Conservation (phyloP, 148 eudicot genomes). For the Hydrangea macrophylla region DNA sequence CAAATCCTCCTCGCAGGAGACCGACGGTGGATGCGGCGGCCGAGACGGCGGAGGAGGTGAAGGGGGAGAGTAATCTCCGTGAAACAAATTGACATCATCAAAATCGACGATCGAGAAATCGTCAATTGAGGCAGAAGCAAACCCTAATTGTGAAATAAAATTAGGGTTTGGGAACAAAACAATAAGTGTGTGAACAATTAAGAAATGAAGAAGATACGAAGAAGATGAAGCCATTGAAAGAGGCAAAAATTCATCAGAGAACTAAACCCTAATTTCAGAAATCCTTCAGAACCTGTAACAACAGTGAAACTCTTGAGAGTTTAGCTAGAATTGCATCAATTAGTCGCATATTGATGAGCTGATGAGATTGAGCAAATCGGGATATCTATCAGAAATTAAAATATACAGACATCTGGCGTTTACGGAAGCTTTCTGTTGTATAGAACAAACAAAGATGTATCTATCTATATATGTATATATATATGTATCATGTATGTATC, state of each 20-base stretch:
- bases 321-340: slow-evolving; percentile 1
- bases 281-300: slow-evolving; percentile 12
- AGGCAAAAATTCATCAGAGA: slow-evolving; percentile 13
- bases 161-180: slow-evolving; percentile 7
- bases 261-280: not conserved
- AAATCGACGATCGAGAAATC: slow-evolving; percentile 13
- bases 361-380: not conserved
- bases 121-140: not conserved
- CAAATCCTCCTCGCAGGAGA: slow-evolving; percentile 59
- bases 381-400: not conserved
- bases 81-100: slow-evolving; percentile 20
- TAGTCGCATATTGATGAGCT: slow-evolving; percentile 1
- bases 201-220: slow-evolving; percentile 16
- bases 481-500: not conserved
- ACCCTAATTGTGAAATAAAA: slow-evolving; percentile 1
- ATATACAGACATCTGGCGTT: not conserved
- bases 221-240: slow-evolving; percentile 14
- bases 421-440: not conserved
- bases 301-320: slow-evolving; percentile 3
- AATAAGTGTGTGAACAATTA: not conserved
- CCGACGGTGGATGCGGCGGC: slow-evolving; percentile 56
- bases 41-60: slow-evolving; percentile 59
- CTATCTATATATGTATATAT: not conserved
- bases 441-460: too few species aligned
- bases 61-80: slow-evolving; percentile 76